Evolutionary conservation across 805 yeast species (phyloP).

Genomic region (Torulaspora maleeae): DNA sequence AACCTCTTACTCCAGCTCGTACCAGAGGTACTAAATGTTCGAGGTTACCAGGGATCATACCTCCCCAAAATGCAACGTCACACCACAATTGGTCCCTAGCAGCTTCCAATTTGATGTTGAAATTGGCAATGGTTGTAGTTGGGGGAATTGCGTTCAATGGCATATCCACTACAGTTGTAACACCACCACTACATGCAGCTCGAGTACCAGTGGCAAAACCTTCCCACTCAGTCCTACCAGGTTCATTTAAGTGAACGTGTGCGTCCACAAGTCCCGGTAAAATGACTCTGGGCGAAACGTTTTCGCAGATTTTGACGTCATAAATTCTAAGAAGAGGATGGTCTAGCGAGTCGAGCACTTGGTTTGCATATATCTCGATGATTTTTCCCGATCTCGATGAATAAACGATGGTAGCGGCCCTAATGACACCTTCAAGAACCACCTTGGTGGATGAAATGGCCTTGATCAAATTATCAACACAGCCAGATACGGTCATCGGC

Average conservation of each 20-base stretch:
- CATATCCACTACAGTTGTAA: slow-evolving; percentile 93
- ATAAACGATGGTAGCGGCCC: slow-evolving; percentile 63
- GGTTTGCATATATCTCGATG: slow-evolving; percentile 42
- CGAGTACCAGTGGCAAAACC: slow-evolving; percentile 96
- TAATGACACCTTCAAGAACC: slow-evolving; percentile 43
- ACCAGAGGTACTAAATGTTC: slow-evolving; percentile 69
- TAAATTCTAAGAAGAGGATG: slow-evolving; percentile 42
- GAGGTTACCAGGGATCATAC: slow-evolving; percentile 75
- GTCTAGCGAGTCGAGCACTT: slow-evolving; percentile 34
- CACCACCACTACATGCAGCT: slow-evolving; percentile 95
- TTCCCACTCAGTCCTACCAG: slow-evolving; percentile 98
- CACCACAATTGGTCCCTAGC: slow-evolving; percentile 84
- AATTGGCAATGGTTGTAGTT: slow-evolving; percentile 76
- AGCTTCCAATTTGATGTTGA: slow-evolving; percentile 69
- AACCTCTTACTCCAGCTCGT: slow-evolving; percentile 85
- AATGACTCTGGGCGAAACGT: slow-evolving; percentile 59
- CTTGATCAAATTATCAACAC: slow-evolving; percentile 13
- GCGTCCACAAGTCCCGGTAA: slow-evolving; percentile 92
- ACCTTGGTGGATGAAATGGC: slow-evolving; percentile 62
- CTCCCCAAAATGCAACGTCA: slow-evolving; percentile 96
- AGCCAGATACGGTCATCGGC: slow-evolving; percentile 13
- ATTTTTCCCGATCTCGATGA: slow-evolving; percentile 56
- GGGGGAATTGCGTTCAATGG: slow-evolving; percentile 96
- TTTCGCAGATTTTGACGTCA: slow-evolving; percentile 44
- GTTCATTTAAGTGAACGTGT: slow-evolving; percentile 93